Percentiles rank a stretch among this genome's conserved stretches.
Evolutionary conservation across 495 filamentous ascomycete genomes (phyloP).

Genomic region (Astrothelium macrocarpum): DNA sequence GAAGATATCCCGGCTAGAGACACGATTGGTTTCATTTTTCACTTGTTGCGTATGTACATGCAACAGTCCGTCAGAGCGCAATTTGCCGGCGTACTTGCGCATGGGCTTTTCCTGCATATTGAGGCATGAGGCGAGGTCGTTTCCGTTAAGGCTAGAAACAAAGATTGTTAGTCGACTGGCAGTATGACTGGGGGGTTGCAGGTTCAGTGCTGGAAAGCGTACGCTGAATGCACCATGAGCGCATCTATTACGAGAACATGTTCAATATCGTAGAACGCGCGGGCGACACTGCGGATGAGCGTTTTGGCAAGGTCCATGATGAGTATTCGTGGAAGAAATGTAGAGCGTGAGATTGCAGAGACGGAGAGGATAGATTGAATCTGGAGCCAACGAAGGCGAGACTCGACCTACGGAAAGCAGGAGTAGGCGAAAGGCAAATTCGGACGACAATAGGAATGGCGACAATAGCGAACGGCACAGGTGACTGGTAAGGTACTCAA

Average conservation of each 20-base stretch:
- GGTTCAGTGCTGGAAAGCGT: conserved; percentile 29
- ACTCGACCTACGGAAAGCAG: background rate
- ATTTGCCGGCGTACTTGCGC: conserved; percentile 70
- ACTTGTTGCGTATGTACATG: conserved; percentile 50
- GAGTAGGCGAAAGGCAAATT: background rate
- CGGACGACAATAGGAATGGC: background rate
- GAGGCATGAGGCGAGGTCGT: conserved; percentile 77
- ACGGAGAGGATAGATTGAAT: background rate
- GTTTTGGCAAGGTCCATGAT: conserved; percentile 77
- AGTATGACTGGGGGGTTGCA: background rate
- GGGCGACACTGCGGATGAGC: conserved; percentile 77
- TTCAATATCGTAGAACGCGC: conserved; percentile 85
- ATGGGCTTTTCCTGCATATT: conserved; percentile 70
- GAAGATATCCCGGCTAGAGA: conserved; percentile 82
- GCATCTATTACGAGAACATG: conserved; percentile 89
- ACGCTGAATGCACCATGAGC: conserved; percentile 82
- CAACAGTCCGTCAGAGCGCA: conserved; percentile 79
- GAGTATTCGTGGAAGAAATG: background rate
- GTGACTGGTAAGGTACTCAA: no score
- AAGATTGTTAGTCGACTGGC: conserved; percentile 6
- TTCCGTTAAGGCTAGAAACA: conserved; percentile 57
- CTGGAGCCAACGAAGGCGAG: conserved; percentile 2
- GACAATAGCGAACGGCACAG: background rate
- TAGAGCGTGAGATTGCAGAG: background rate
- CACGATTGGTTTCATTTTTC: conserved; percentile 44